A percentile compares a stretch with the other conserved stretches of the same genome.
Conservation (phyloP, 2,329 filamentous ascomycete genomes). For the Nakataea oryzae region DNA sequence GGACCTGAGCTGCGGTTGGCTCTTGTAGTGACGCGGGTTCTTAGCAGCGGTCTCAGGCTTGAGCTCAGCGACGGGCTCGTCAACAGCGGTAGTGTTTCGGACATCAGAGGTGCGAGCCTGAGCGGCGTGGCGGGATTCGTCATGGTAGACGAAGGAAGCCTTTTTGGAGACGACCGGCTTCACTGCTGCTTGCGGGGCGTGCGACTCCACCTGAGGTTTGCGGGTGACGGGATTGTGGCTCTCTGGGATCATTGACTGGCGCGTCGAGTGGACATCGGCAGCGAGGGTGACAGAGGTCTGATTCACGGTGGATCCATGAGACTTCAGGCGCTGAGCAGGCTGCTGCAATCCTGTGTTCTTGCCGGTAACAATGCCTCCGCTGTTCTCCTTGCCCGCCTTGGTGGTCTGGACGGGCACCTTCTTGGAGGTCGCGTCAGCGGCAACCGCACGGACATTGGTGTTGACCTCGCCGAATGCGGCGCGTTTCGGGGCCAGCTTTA, state of each 20-base stretch:
- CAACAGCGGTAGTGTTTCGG: background rate
- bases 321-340: constrained; percentile 22
- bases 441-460: constrained; percentile 43
- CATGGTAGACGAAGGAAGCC: constrained; percentile 13
- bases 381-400: constrained; percentile 24
- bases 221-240: constrained; percentile 2
- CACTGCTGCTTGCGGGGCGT: constrained; percentile 7
- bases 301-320: constrained; percentile 10
- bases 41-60: constrained; percentile 6
- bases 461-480: constrained; percentile 76
- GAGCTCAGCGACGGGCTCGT: background rate
- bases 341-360: constrained; percentile 18
- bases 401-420: constrained; percentile 15
- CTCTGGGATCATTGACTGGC: background rate
- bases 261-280: constrained; percentile 1
- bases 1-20: constrained; percentile 39
- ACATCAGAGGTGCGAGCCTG: background rate
- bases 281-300: background rate
- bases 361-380: constrained; percentile 4
- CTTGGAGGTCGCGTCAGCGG: constrained; percentile 15
- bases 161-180: constrained; percentile 15
- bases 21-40: constrained; percentile 37
- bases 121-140: background rate
- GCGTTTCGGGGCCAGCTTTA: constrained; percentile 62
- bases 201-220: constrained; percentile 2